Percentiles rank a stretch among this genome's conserved stretches.
Conservation (phyloP, 2,329 filamentous ascomycete genomes). For the Cercospora sp. region DNA sequence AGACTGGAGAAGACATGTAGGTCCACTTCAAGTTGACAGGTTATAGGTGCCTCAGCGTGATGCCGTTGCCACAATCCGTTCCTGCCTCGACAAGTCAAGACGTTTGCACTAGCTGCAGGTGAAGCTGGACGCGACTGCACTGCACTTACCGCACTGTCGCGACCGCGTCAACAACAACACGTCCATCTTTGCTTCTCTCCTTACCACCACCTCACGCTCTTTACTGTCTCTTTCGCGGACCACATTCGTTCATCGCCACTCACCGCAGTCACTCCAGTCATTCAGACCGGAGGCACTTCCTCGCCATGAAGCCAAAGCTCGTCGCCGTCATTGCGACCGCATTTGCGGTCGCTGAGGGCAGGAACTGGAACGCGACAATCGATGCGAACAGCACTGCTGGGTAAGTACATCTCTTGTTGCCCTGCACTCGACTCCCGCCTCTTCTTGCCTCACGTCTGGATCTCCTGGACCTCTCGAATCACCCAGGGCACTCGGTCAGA, state of each 20-base stretch:
- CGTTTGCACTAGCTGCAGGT: background rate
- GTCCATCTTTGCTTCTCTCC: conserved; percentile 8
- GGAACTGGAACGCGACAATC: conserved; percentile 18
- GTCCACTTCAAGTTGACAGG: background rate
- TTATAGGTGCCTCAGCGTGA: background rate
- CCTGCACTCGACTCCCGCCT: background rate
- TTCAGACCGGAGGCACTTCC: conserved; percentile 23
- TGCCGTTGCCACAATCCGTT: background rate
- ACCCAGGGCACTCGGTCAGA: background rate
- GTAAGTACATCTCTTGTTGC: conserved; percentile 19
- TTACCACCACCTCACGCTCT: conserved; percentile 15
- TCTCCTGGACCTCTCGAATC: background rate
- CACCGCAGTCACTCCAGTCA: conserved; percentile 36
- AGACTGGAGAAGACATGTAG: background rate
- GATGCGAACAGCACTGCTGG: conserved; percentile 13
- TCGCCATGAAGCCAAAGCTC: conserved; percentile 24
- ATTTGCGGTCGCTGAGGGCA: conserved; percentile 12
- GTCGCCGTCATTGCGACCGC: conserved; percentile 19
- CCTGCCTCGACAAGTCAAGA: background rate
- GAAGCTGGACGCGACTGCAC: conserved; percentile 1
- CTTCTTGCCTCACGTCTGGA: conserved; percentile 1
- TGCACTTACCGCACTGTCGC: background rate
- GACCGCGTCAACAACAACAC: conserved; percentile 1
- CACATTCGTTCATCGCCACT: conserved; percentile 21
- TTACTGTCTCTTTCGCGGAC: conserved; percentile 2